These are phyloP conservation scores for Isoetes engelmannii DNA, from an alignment of 83 land plant genomes.

Conservation along the genomic window DNA sequence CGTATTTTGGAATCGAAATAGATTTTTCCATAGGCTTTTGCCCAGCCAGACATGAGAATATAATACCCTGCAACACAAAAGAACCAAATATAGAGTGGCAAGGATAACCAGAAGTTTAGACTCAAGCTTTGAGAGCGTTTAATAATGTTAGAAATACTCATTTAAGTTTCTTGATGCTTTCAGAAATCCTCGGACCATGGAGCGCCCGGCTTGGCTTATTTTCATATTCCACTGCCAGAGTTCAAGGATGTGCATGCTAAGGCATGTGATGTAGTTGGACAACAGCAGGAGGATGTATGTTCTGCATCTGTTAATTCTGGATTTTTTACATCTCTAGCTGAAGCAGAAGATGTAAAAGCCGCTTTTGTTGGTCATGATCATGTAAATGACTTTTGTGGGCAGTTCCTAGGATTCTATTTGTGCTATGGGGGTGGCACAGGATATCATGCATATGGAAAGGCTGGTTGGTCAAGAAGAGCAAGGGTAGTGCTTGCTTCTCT, in stretches of 20 bases:
- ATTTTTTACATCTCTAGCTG: neutral
- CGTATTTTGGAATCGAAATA: neutral
- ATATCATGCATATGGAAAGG: conserved; percentile 9
- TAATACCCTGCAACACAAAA: neutral
- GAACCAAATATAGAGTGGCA: neutral
- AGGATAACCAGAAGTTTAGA: neutral
- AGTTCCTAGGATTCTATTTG: neutral
- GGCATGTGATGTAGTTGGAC: neutral
- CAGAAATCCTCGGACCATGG: neutral
- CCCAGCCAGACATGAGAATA: neutral
- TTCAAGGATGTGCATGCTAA: neutral
- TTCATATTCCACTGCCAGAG: conserved; percentile 11
- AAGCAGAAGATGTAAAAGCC: neutral
- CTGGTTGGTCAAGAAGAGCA: conserved; percentile 1
- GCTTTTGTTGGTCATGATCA: conserved; percentile 1
- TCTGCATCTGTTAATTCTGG: conserved; percentile 5
- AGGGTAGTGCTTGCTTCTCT: neutral
- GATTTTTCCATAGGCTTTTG: neutral
- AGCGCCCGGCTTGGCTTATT: neutral
- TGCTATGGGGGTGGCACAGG: conserved; percentile 4
- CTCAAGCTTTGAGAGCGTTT: neutral
- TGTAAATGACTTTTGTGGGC: conserved; percentile 2
- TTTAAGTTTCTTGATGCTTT: too few relatives aligned
- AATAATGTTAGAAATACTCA: neutral
- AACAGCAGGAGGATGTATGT: neutral